Evolutionary conservation across 805 yeast genomes (phyloP).

Genomic region (Lachancea sp.): DNA sequence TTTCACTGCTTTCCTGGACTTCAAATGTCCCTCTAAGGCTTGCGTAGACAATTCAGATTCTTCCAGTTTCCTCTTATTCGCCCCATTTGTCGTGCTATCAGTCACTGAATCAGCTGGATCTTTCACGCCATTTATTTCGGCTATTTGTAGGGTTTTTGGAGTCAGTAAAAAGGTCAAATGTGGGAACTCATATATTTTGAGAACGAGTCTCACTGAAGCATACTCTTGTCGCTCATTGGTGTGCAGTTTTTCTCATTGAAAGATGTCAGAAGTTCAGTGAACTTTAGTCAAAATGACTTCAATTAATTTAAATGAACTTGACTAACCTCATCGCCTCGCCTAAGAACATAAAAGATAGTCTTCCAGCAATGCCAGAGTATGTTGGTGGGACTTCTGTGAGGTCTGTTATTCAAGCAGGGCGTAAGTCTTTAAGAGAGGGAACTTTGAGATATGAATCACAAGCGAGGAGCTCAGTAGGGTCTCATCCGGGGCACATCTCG

Average conservation of each 20-base stretch:
- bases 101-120: background rate
- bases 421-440: background rate
- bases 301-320: background rate
- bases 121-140: background rate
- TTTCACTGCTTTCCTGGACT: conserved; percentile 4
- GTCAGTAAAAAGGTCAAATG: conserved; percentile 4
- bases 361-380: background rate
- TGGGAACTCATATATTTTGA: no score
- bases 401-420: background rate
- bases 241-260: background rate
- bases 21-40: background rate
- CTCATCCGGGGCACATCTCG: conserved; percentile 16
- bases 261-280: background rate
- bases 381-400: background rate
- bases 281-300: background rate
- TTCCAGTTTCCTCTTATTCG: background rate
- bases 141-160: background rate
- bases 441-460: background rate
- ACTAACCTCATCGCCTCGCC: background rate
- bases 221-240: conserved; percentile 1
- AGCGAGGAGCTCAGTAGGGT: background rate
- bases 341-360: background rate
- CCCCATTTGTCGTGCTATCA: background rate
- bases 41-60: background rate
- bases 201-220: background rate